A percentile compares a stretch with the other conserved stretches of the same genome.
Evolutionary conservation across 768 basidiomycete genomes (phyloP).

Genomic region (Russula dissimulans): DNA sequence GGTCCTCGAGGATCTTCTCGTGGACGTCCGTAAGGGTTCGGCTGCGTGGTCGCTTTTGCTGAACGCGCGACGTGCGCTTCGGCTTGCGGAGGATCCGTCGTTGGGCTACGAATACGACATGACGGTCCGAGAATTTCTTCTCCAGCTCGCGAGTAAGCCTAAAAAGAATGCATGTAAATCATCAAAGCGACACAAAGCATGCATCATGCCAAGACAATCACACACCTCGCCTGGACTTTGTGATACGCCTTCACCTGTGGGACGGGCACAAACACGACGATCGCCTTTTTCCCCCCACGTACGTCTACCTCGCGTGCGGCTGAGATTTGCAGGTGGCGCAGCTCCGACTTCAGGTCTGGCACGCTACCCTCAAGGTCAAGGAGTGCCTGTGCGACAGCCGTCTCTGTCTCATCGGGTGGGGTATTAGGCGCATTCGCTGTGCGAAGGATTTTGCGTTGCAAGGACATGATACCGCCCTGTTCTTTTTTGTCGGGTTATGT

Average conservation of each 20-base stretch:
- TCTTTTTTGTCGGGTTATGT: not conserved
- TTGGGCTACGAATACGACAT: constrained; percentile 98
- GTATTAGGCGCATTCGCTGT: constrained; percentile 92
- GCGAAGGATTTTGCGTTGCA: constrained; percentile 84
- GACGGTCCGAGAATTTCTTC: constrained; percentile 99
- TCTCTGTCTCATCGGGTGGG: constrained; percentile 86
- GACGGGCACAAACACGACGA: constrained; percentile 95
- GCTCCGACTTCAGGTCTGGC: constrained; percentile 95
- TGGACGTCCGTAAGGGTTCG: constrained; percentile 96
- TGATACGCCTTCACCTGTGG: constrained; percentile 98
- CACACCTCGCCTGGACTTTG: constrained; percentile 92
- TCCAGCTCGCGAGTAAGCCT: constrained; percentile 98
- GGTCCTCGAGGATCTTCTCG: constrained; percentile 97
- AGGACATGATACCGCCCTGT: constrained; percentile 42
- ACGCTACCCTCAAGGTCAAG: constrained; percentile 98
- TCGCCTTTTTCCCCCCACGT: constrained; percentile 98
- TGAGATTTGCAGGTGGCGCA: constrained; percentile 92
- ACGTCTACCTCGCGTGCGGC: constrained; percentile 99
- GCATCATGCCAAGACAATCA: not conserved
- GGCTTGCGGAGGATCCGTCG: constrained; percentile 98
- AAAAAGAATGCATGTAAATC: not conserved
- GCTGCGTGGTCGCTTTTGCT: constrained; percentile 94
- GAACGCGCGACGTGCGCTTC: constrained; percentile 82
- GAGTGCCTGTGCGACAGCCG: constrained; percentile 86
- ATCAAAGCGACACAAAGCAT: not conserved